Evolutionary conservation across 345 rosid species (phyloP).

Genomic region (Moringa oleifera): DNA sequence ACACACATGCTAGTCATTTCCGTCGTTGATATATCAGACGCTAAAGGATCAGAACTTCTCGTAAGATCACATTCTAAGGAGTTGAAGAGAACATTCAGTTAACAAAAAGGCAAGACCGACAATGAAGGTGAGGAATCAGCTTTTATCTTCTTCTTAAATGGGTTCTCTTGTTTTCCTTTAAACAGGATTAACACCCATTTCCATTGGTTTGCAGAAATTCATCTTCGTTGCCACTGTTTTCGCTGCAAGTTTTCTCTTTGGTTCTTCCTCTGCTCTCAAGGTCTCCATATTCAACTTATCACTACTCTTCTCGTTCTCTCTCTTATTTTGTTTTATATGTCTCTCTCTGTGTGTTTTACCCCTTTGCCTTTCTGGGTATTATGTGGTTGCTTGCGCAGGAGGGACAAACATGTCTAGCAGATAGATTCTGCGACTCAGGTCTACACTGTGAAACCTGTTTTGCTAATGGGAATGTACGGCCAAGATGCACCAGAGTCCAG

Average conservation of each 20-base stretch:
- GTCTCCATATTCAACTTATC: constrained; percentile 14
- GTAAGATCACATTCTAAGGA: too few relatives aligned
- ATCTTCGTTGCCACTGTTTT: constrained; percentile 19
- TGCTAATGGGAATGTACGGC: constrained; percentile 54
- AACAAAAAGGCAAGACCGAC: neutral
- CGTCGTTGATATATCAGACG: too few relatives aligned
- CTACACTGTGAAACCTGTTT: constrained; percentile 67
- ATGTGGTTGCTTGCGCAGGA: constrained; percentile 32
- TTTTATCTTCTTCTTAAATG: neutral
- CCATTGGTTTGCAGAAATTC: constrained; percentile 27
- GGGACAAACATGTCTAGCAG: constrained; percentile 64
- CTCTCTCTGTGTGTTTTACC: neutral
- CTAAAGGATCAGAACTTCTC: too few relatives aligned
- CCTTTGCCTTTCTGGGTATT: neutral
- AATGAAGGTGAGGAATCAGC: neutral
- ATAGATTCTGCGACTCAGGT: constrained; percentile 54
- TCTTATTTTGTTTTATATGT: neutral
- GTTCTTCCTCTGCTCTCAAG: constrained; percentile 51
- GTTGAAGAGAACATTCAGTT: too few relatives aligned
- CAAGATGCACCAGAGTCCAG: constrained; percentile 64
- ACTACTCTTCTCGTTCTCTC: neutral
- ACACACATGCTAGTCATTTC: too few relatives aligned
- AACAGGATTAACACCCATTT: neutral
- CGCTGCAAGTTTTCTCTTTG: constrained; percentile 36
- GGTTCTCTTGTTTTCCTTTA: neutral